These are phyloP conservation scores for Schizochytrium sp. DNA, from an alignment of 108 stramenopile species.

Conservation along the genomic window DNA sequence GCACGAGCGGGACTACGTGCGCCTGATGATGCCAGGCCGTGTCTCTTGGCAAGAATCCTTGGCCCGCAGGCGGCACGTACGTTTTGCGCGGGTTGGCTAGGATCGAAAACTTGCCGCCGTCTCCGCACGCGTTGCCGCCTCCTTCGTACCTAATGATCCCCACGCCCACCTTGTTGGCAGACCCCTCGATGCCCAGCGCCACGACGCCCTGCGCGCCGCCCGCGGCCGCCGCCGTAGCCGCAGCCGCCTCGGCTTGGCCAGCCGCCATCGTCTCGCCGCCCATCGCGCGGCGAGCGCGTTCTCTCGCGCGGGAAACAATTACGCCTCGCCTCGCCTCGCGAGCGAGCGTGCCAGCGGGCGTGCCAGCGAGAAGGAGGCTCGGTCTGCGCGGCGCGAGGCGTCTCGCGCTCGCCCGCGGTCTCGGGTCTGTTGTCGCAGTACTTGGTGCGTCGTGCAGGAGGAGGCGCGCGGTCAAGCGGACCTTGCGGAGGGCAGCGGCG, in stretches of 20 bases:
- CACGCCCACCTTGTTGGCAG: conserved; percentile 96
- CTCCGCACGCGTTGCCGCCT: conserved; percentile 26
- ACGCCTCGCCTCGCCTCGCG: too few species aligned
- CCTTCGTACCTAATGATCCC: conserved; percentile 70
- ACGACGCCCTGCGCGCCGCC: conserved; percentile 16
- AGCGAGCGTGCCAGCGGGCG: too few species aligned
- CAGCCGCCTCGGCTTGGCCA: not conserved
- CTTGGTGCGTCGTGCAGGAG: too few species aligned
- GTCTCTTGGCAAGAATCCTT: conserved; percentile 91
- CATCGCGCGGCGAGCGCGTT: too few species aligned
- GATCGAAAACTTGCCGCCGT: conserved; percentile 62
- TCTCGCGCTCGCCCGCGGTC: too few species aligned
- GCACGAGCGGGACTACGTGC: conserved; percentile 76
- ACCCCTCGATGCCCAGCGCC: conserved; percentile 93
- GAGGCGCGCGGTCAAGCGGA: too few species aligned
- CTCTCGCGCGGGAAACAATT: too few species aligned
- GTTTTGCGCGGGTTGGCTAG: conserved; percentile 92
- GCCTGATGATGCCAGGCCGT: conserved; percentile 94
- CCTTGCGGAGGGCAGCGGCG: too few species aligned
- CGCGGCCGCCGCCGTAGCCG: not conserved
- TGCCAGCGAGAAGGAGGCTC: too few species aligned
- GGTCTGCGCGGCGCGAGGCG: too few species aligned
- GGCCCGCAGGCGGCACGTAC: conserved; percentile 83
- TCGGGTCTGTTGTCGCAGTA: too few species aligned
- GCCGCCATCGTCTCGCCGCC: too few species aligned